Conservation (phyloP, 768 basidiomycete genomes). For the Suillus spraguei region DNA sequence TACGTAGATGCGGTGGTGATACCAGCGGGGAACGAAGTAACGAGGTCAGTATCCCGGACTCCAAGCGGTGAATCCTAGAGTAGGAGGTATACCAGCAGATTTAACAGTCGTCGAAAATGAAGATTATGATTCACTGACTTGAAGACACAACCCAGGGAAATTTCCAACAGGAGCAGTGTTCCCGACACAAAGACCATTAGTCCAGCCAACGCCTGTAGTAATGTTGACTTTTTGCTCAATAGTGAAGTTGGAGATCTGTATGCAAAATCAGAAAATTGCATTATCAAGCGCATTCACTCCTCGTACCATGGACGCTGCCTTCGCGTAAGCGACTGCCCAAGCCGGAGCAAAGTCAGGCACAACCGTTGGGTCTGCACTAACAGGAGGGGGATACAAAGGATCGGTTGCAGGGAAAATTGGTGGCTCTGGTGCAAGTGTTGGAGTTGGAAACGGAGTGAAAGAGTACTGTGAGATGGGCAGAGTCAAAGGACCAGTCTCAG, state of each 20-base stretch:
- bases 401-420: constrained; percentile 56
- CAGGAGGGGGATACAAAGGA: constrained; percentile 59
- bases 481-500: constrained; percentile 28
- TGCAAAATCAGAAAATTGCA: constrained; percentile 41
- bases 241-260: constrained; percentile 49
- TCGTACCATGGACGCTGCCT: constrained; percentile 57
- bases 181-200: constrained; percentile 67
- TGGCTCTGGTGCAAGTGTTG: constrained; percentile 54
- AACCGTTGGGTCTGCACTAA: constrained; percentile 38
- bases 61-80: constrained; percentile 75
- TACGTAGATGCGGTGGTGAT: constrained; percentile 83
- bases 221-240: constrained; percentile 67
- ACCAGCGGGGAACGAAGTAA: constrained; percentile 82
- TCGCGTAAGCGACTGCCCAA: constrained; percentile 61
- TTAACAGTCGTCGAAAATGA: neutral
- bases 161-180: constrained; percentile 57
- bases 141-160: constrained; percentile 74
- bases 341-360: constrained; percentile 51
- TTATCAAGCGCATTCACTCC: constrained; percentile 46
- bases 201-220: constrained; percentile 57
- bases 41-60: constrained; percentile 72
- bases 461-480: constrained; percentile 43
- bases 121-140: constrained; percentile 39
- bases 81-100: constrained; percentile 1
- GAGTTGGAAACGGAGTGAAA: constrained; percentile 65